Conservation (phyloP, 2,329 filamentous ascomycete genomes). For the Diaporthe aspalathi region DNA sequence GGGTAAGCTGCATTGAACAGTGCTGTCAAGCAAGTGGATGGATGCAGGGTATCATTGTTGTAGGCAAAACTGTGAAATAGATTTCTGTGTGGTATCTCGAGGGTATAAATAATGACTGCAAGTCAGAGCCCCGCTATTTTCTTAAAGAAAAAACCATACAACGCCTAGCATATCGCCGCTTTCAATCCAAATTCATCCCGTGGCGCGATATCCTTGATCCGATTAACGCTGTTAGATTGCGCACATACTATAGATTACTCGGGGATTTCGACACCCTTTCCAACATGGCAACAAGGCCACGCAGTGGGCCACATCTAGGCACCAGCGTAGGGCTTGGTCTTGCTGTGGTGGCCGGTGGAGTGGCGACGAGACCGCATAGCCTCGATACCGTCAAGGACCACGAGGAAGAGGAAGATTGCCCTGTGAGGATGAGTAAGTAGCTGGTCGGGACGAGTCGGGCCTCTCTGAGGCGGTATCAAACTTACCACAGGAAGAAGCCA, state of each 20-base stretch:
- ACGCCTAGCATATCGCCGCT: not conserved
- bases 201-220: not conserved
- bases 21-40: not conserved
- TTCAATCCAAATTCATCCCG: not conserved
- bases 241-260: not conserved
- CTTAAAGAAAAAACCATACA: not conserved
- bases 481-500: constrained; percentile 71
- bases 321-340: constrained; percentile 42
- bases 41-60: not conserved
- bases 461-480: not conserved
- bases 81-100: constrained; percentile 19
- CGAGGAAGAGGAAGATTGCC: constrained; percentile 61
- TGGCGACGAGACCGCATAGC: constrained; percentile 56
- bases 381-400: constrained; percentile 59
- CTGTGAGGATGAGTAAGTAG: constrained; percentile 43
- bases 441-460: not conserved
- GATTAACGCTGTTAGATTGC: not conserved
- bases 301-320: constrained; percentile 30
- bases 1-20: not conserved
- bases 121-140: constrained; percentile 13
- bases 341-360: constrained; percentile 34
- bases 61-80: not conserved
- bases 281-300: no score
- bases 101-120: constrained; percentile 25
- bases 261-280: not conserved